phyloP scores from a whole-genome alignment of 2,329 filamentous ascomycete genomes.

The Fusarium burgessii region DNA sequence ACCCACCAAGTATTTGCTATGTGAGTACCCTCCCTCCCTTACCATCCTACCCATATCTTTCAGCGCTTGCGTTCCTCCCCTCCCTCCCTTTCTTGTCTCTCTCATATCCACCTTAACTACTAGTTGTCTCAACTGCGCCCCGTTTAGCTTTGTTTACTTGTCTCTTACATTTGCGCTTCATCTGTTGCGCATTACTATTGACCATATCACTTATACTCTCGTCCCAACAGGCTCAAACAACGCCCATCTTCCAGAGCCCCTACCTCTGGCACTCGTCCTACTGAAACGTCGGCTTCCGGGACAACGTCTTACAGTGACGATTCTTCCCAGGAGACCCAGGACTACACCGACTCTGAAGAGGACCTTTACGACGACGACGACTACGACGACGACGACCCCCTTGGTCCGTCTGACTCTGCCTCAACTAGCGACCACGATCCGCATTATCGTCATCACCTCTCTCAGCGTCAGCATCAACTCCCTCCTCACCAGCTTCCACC shows the following conservation, averaged over 20 bases:
- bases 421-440: conserved; percentile 52
- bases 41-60: conserved; percentile 33
- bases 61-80: conserved; percentile 27
- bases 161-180: conserved; percentile 18
- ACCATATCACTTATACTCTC: conserved; percentile 39
- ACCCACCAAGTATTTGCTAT: conserved; percentile 55
- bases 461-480: conserved; percentile 50
- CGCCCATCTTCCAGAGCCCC: conserved; percentile 44
- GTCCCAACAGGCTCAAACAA: conserved; percentile 45
- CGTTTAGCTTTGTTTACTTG: conserved; percentile 36
- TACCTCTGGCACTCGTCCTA: conserved; percentile 39
- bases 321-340: conserved; percentile 49
- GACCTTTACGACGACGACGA: conserved; percentile 53
- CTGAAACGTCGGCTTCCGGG: conserved; percentile 49
- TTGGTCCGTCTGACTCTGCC: conserved; percentile 70
- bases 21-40: conserved; percentile 53
- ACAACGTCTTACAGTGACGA: conserved; percentile 55
- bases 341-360: conserved; percentile 49
- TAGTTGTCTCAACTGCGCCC: conserved; percentile 36
- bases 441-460: conserved; percentile 49
- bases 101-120: conserved; percentile 20
- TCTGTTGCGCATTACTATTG: conserved; percentile 8
- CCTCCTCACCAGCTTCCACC: conserved; percentile 47
- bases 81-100: conserved; percentile 32
- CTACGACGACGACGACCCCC: conserved; percentile 58